A percentile compares a stretch with the other conserved stretches of the same genome.
phyloP scores from a whole-genome alignment of 352 stramenopile species.

The Sclerospora graminicola region DNA sequence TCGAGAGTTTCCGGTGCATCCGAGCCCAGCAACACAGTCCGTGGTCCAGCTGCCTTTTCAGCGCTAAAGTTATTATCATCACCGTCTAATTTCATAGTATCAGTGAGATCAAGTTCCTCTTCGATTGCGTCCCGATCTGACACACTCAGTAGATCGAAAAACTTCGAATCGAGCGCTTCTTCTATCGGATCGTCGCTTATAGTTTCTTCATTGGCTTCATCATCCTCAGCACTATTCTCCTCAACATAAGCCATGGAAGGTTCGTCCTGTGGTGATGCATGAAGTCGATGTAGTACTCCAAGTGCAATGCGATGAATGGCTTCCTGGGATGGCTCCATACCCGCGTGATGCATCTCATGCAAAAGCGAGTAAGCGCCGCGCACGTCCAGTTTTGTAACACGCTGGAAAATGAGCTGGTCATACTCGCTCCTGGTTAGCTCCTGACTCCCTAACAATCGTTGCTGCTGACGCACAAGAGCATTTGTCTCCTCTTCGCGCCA shows the following conservation, averaged over 20 bases:
- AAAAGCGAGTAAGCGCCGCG: constrained; percentile 44
- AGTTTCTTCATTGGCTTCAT: constrained; percentile 10
- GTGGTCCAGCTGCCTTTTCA: constrained; percentile 9
- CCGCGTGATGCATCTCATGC: constrained; percentile 77
- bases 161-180: constrained; percentile 21
- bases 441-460: constrained; percentile 23
- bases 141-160: constrained; percentile 22
- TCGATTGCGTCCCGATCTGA: constrained; percentile 41
- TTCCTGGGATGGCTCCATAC: constrained; percentile 43
- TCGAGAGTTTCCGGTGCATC: constrained; percentile 35
- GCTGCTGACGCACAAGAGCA: constrained; percentile 41
- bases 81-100: constrained; percentile 29
- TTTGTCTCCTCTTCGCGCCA: constrained; percentile 50
- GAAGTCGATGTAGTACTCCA: constrained; percentile 37
- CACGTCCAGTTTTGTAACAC: constrained; percentile 37
- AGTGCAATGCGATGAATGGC: constrained; percentile 70
- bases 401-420: constrained; percentile 59
- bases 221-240: not conserved
- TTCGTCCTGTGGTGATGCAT: constrained; percentile 4
- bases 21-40: constrained; percentile 20
- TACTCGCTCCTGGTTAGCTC: constrained; percentile 37
- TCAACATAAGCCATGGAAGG: not conserved
- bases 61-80: constrained; percentile 25
- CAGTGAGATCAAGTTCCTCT: constrained; percentile 27
- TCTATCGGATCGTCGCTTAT: constrained; percentile 3